These are phyloP conservation scores for Dictyostelium citrinum DNA, from an alignment of 78 protist genomes.

Conservation along the genomic window DNA sequence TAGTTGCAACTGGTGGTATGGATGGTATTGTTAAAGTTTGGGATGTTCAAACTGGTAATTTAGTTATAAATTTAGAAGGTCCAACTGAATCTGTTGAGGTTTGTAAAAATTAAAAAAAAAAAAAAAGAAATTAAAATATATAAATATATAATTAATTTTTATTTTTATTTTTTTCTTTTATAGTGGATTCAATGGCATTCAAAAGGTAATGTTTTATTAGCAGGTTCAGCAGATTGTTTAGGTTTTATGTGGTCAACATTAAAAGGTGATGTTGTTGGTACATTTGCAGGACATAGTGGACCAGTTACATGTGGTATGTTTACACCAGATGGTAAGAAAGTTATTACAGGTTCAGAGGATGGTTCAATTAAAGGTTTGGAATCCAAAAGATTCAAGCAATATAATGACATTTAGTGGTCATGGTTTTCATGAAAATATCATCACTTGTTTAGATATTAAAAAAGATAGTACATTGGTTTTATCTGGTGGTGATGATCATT, in stretches of 20 bases:
- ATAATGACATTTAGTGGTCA: slow-evolving; percentile 23
- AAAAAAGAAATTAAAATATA: too few species aligned
- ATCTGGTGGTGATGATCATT: slow-evolving; percentile 61
- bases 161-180: too few species aligned
- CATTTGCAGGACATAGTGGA: slow-evolving; percentile 78
- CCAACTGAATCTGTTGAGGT: slow-evolving; percentile 64
- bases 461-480: slow-evolving; percentile 1
- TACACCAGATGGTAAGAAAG: slow-evolving; percentile 75
- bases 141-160: too few species aligned
- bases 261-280: slow-evolving; percentile 22
- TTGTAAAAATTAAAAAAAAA: not conserved
- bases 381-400: slow-evolving; percentile 62
- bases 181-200: slow-evolving; percentile 86
- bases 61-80: slow-evolving; percentile 66
- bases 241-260: slow-evolving; percentile 82
- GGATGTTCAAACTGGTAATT: slow-evolving; percentile 72
- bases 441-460: slow-evolving; percentile 3
- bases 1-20: slow-evolving; percentile 85
- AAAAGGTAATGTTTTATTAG: slow-evolving; percentile 75
- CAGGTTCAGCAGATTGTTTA: slow-evolving; percentile 78
- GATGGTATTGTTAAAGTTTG: slow-evolving; percentile 75
- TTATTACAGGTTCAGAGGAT: slow-evolving; percentile 80
- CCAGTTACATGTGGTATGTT: slow-evolving; percentile 77
- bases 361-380: slow-evolving; percentile 70
- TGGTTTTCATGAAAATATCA: slow-evolving; percentile 53